These are phyloP conservation scores for Erodium trifolium DNA, from an alignment of 441 rosid species.

Conservation along the genomic window DNA sequence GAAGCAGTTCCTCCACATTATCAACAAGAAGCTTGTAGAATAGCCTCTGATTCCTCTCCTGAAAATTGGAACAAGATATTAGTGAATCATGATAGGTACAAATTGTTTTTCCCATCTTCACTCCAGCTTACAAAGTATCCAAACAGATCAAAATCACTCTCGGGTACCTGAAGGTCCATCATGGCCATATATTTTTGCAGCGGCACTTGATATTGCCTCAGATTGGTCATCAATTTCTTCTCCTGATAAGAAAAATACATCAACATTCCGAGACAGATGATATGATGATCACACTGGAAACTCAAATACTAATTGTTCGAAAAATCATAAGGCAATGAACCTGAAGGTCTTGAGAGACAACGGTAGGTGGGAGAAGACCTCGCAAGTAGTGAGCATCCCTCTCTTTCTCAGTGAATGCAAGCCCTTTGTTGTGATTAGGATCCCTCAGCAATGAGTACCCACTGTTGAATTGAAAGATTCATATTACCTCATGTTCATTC, in stretches of 20 bases:
- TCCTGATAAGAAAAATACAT: constrained; percentile 32
- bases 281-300: background rate
- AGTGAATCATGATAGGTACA: background rate
- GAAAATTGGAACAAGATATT: constrained; percentile 9
- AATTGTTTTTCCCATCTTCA: background rate
- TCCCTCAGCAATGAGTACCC: constrained; percentile 80
- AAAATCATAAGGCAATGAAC: background rate
- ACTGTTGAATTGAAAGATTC: constrained; percentile 28
- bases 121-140: background rate
- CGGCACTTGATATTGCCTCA: constrained; percentile 65
- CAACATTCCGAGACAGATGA: background rate
- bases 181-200: constrained; percentile 77
- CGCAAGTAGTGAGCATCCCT: constrained; percentile 82
- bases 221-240: constrained; percentile 62
- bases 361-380: constrained; percentile 76
- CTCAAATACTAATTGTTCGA: background rate
- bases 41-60: constrained; percentile 78
- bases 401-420: constrained; percentile 71
- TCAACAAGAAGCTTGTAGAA: constrained; percentile 80
- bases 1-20: constrained; percentile 84
- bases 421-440: constrained; percentile 91
- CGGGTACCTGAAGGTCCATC: constrained; percentile 80
- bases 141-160: background rate
- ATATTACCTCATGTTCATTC: background rate
- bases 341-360: constrained; percentile 64